Base-by-base conservation (phyloP, 768 basidiomycete species). In the Strobilomyces echinocephalus region DNA sequence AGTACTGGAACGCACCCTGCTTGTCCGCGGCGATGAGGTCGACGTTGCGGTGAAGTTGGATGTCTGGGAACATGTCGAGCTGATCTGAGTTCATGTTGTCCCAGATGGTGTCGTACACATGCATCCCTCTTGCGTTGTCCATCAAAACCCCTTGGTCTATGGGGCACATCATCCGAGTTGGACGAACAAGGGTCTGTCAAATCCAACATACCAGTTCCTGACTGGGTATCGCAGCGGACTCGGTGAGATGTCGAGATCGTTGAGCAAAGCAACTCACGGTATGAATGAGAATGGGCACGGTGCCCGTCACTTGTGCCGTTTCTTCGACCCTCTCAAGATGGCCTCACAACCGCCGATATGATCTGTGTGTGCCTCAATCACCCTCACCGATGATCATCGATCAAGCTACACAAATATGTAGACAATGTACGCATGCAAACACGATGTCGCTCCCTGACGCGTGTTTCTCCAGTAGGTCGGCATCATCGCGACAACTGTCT, bases 241-340 rank as follows among this genome's bases (percentile, higher is more conserved):
- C 11, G 44, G 42, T 2, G 6, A n/a, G 12, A 8, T 6, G 16
- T 5, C 18, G 10, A 10, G 11, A 14, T 1, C 21, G 11, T 3
- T 15, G 4, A 10, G n/a, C 8, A 18, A 31, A 49, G 16, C n/a
- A 5, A 43, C 81, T 18, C 8, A 81, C 84, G 0, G 83, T 84
- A 60, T 87, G 80, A 28, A 87, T 81, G 24, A 80, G 72, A 49
- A 75, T 71, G 4, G 80, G 74, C 2, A 66, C 58, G 1, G 60
- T 69, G 3, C 77, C 78, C 6, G 76, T 75, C 20, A 51, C 60
- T 74, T 70, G 45, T 75, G 67, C 18, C 74, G 64, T 56, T 70
- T 75, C 67, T 77, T 80, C 62, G 82, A 54, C 0, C 85, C 84
- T 7, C 61, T 68, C 51, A 86, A 61, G 10, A 78, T 75, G 4